phyloP scores from a whole-genome alignment of 2,329 filamentous ascomycete species.

The Ophiostoma populinum region DNA sequence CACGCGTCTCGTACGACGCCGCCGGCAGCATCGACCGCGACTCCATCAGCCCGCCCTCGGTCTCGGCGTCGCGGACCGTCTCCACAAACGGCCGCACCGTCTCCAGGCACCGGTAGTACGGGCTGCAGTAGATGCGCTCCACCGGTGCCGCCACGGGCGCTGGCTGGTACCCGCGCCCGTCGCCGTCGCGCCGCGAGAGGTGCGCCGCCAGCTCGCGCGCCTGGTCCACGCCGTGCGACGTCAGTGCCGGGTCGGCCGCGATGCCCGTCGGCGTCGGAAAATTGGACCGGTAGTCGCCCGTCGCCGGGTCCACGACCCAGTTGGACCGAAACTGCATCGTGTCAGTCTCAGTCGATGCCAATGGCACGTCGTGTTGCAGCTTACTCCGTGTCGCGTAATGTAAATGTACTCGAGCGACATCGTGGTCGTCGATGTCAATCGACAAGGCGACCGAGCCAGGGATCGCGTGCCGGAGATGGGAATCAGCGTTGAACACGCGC shows the following conservation, averaged over 20 bases:
- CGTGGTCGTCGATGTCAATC: neutral
- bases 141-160: slow-evolving; percentile 46
- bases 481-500: no score
- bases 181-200: slow-evolving; percentile 23
- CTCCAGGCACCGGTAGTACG: slow-evolving; percentile 77
- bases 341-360: neutral
- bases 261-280: slow-evolving; percentile 76
- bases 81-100: slow-evolving; percentile 55
- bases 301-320: slow-evolving; percentile 69
- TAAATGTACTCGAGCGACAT: slow-evolving; percentile 60
- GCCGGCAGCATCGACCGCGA: neutral
- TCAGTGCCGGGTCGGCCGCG: slow-evolving; percentile 71
- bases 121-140: slow-evolving; percentile 64
- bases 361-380: slow-evolving; percentile 16
- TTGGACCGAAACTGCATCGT: slow-evolving; percentile 61
- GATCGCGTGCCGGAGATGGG: no score
- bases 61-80: slow-evolving; percentile 1
- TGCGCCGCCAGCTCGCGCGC: slow-evolving; percentile 57
- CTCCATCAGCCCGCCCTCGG: slow-evolving; percentile 1
- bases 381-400: slow-evolving; percentile 57
- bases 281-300: slow-evolving; percentile 57
- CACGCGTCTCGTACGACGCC: neutral
- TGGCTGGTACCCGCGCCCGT: neutral
- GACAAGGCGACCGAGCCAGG: no score
- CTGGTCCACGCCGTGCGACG: slow-evolving; percentile 73